Percentiles rank a stretch among this genome's conserved stretches.
These are phyloP conservation scores for Rhizopogon vesiculosus DNA, from an alignment of 768 basidiomycete genomes.

Conservation along the genomic window DNA sequence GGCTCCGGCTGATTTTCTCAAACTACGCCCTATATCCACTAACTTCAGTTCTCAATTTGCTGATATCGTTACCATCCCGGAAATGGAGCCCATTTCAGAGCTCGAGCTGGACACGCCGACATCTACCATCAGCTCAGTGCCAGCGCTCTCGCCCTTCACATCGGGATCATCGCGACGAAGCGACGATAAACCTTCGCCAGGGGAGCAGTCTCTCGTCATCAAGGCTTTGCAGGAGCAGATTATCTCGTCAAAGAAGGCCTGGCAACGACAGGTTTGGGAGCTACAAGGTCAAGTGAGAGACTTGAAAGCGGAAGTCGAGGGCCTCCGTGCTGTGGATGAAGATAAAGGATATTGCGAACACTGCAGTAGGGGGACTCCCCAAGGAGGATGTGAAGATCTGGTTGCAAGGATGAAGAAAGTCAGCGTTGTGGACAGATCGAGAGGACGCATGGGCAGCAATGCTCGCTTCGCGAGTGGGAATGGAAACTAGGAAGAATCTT, in stretches of 20 bases:
- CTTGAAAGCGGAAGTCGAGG: constrained; percentile 65
- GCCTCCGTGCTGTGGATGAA: constrained; percentile 36
- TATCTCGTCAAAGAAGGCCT: constrained; percentile 49
- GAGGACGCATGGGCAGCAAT: constrained; percentile 62
- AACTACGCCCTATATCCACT: constrained; percentile 71
- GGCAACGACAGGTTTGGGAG: constrained; percentile 74
- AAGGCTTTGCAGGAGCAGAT: constrained; percentile 61
- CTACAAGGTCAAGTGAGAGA: constrained; percentile 70
- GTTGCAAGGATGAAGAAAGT: constrained; percentile 19
- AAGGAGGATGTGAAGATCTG: constrained; percentile 6
- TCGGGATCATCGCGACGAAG: constrained; percentile 31
- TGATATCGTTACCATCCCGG: constrained; percentile 29
- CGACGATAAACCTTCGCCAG: constrained; percentile 27
- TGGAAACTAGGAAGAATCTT: constrained; percentile 16
- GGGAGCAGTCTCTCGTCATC: constrained; percentile 43
- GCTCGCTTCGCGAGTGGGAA: constrained; percentile 54
- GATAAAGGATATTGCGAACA: constrained; percentile 46
- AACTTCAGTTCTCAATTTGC: constrained; percentile 70
- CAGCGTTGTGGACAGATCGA: constrained; percentile 57
- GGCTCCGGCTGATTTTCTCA: constrained; percentile 69
- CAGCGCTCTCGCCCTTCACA: constrained; percentile 44
- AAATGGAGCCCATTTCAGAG: constrained; percentile 11
- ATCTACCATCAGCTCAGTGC: constrained; percentile 36
- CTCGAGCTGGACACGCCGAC: constrained; percentile 47
- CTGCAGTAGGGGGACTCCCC: constrained; percentile 51